phyloP scores from a whole-genome alignment of 768 basidiomycete species.

The Mycena metata region DNA sequence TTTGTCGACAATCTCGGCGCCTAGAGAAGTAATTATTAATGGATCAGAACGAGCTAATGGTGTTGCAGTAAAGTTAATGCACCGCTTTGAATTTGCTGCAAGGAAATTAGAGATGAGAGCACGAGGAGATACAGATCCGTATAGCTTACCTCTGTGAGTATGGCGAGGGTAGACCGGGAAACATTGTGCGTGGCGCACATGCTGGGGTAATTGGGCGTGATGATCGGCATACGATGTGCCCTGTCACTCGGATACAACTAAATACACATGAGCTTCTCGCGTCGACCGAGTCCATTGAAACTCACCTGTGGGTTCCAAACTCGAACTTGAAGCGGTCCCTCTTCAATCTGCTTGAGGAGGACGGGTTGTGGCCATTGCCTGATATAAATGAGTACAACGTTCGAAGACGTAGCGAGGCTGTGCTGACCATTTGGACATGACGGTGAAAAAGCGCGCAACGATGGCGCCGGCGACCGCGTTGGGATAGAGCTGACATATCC shows the following conservation, averaged over 20 bases:
- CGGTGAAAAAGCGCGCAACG: slow-evolving; percentile 97
- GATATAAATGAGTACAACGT: background rate
- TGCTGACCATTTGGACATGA: slow-evolving; percentile 94
- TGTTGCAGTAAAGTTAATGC: too few relatives aligned
- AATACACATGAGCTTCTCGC: slow-evolving; percentile 10
- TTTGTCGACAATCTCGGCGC: slow-evolving; percentile 91
- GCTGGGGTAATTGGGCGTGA: slow-evolving; percentile 97
- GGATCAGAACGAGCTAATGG: too few relatives aligned
- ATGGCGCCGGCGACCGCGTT: slow-evolving; percentile 96
- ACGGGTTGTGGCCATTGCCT: slow-evolving; percentile 99
- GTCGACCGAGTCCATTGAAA: background rate
- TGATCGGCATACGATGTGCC: slow-evolving; percentile 98
- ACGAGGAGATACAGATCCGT: too few relatives aligned
- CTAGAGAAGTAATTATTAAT: slow-evolving; percentile 52
- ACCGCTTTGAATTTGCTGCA: too few relatives aligned
- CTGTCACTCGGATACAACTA: slow-evolving; percentile 92
- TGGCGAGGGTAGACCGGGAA: slow-evolving; percentile 92
- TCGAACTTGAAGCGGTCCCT: slow-evolving; percentile 91
- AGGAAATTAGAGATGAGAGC: too few relatives aligned
- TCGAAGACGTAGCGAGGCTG: too few relatives aligned
- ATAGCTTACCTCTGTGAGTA: slow-evolving; percentile 74
- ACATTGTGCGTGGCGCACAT: slow-evolving; percentile 99
- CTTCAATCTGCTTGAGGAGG: slow-evolving; percentile 95
- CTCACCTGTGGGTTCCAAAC: slow-evolving; percentile 97
- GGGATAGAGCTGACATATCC: slow-evolving; percentile 98